Evolutionary conservation across 768 basidiomycete genomes (phyloP).

Genomic region (Mycena kentingensis): DNA sequence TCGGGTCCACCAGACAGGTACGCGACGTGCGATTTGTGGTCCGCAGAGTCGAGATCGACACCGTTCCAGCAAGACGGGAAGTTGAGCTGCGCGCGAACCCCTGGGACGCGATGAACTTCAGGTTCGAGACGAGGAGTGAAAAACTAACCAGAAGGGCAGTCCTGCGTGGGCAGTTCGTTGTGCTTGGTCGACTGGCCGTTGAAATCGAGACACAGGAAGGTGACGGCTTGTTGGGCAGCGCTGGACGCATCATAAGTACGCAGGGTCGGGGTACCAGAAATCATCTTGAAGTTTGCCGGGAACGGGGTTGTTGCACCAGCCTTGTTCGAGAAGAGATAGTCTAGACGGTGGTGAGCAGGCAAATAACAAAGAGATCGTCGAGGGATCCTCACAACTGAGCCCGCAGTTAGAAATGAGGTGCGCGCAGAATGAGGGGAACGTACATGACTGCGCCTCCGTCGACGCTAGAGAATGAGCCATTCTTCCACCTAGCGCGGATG

Average conservation of each 20-base stretch:
- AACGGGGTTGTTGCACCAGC: constrained; percentile 52
- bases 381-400: no score
- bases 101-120: background rate
- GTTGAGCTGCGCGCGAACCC: constrained; percentile 36
- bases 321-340: constrained; percentile 51
- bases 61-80: constrained; percentile 62
- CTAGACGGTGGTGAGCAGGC: constrained; percentile 26
- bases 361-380: background rate
- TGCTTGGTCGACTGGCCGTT: constrained; percentile 32
- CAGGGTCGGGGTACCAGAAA: constrained; percentile 40
- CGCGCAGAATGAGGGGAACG: background rate
- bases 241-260: constrained; percentile 35
- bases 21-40: constrained; percentile 56
- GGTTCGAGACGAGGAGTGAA: background rate
- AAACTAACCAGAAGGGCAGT: constrained; percentile 48
- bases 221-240: constrained; percentile 40
- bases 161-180: constrained; percentile 40
- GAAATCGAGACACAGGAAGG: constrained; percentile 44
- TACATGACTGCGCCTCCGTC: constrained; percentile 41
- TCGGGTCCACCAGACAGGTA: constrained; percentile 51
- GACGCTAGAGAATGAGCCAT: constrained; percentile 47
- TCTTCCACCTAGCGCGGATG: constrained; percentile 39
- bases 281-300: constrained; percentile 59
- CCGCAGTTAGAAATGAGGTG: background rate
- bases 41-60: constrained; percentile 49